Evolutionary conservation across 2,329 filamentous ascomycete genomes (phyloP), one percentile per base, ranked within the genome.

Genomic region (Colletotrichum lini): DNA sequence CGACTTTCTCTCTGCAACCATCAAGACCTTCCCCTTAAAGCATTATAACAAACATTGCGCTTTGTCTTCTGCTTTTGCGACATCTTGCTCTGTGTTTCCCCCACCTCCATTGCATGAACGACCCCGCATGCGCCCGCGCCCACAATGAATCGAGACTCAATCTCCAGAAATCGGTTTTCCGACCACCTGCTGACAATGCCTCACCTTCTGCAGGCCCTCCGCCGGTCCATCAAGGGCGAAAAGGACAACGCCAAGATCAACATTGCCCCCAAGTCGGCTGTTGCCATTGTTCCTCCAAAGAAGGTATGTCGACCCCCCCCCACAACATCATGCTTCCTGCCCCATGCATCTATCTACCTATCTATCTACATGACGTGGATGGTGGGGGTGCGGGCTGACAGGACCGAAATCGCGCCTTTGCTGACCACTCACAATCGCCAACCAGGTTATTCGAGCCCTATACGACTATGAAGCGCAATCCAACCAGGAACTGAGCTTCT

Each of bases 361-460:
- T 30, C 45, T 45, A 45, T 47, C 45, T 18, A 6, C 30, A 35
- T 4, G 23, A 13, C 42, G 15, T 50, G 40, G n/a, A 23, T 47
- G 56, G 70, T 57, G 56, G 57, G 56, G 52, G 21, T 12, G 45
- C 65, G 18, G 15, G 45, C 65, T 15, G 30, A 40, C 21, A 12
- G 45, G 47, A 26, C 40, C 61, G 56, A 21, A 26, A 30, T 59
- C 26, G 38, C 52, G 47, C 15, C 53, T 62, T 72, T 58, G 72
- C 77, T 79, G 73, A 80, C 73, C 60, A 47, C 52, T 13, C 53
- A 72, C 58, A 68, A 64, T 65, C 72, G 13, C 40, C 16, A 61
- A 35, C 70, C 78, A 98, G 95, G 95, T 99, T 72, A 99, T 99
- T 82, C 95, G 96, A 86, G 96, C 96, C 40, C 92, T 98, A 70